Evolutionary conservation across 2,329 filamentous ascomycete species (phyloP), one percentile per base, ranked within the genome.

Genomic region (Amesomyces nigricolor): DNA sequence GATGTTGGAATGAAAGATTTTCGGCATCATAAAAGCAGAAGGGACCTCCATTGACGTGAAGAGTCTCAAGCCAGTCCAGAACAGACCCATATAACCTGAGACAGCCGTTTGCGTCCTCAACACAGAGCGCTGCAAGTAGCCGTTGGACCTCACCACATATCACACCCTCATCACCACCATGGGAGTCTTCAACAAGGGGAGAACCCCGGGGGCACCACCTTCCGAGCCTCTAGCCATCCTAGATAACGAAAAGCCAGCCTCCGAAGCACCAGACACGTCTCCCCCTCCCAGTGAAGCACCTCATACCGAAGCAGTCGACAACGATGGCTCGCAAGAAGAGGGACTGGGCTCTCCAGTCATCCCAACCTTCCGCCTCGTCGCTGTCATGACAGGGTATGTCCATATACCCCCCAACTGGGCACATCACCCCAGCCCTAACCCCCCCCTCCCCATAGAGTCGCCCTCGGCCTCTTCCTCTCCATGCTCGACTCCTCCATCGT

Each of bases 401-500:
- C 5, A 38, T n/a, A 29, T n/a, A 29, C 29, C 10, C n/a, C 30
- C 30, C n/a, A 19, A 16, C 5, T 14, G 14, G 29, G 10, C 6
- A 32, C 10, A 10, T 32, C 30, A 10, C 7, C 30, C 9, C 32
- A 10, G 32, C 8, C 32, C 49, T 29, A 16, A 51, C 49, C 37
- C 13, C 26, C 5, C 5, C 9, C 6, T 19, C 11, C 50, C 22
- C 22, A 26, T 26, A 63, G 61, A 16, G 42, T 64, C 30, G 19
- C 51, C 16, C 56, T 77, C 5, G 80, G 80, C 3, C 71, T 84
- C 0, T 80, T 82, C 51, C 72, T 85, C 47, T 78, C 81, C 29
- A 75, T 82, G 62, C 65, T 83, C n/a, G 81, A 84, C 64, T 76
- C 77, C 1, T 80, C 80, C 3, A 83, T 85, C 38, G 77, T 85